A percentile compares a stretch with the other conserved stretches of the same genome.
Conservation (phyloP, 176 grass and related monocot species). For the Poa annua region DNA sequence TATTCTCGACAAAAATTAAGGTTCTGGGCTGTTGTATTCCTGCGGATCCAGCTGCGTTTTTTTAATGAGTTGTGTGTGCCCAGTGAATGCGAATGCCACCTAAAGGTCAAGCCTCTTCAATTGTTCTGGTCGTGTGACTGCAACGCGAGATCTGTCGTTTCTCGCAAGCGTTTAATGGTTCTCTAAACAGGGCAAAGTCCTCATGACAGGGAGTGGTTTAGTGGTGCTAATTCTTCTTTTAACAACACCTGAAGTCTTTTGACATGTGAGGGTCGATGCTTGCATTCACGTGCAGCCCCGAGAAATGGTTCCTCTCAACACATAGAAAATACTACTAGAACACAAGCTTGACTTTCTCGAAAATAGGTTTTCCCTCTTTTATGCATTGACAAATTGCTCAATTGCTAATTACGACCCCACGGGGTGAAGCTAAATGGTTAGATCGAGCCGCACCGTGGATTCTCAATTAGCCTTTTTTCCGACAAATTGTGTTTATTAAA, state of each 20-base stretch:
- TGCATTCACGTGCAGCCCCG: background rate
- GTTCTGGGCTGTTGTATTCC: conserved; percentile 10
- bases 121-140: conserved; percentile 16
- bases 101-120: conserved; percentile 48
- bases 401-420: background rate
- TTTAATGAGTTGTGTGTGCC: conserved; percentile 28
- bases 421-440: background rate
- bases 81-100: conserved; percentile 37
- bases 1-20: too few species aligned
- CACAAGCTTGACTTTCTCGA: too few species aligned
- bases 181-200: background rate
- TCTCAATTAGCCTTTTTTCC: too few species aligned
- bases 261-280: background rate
- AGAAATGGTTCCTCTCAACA: too few species aligned
- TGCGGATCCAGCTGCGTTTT: background rate
- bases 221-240: background rate
- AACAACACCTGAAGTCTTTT: background rate
- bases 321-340: too few species aligned
- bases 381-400: background rate
- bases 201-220: background rate
- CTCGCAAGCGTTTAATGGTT: background rate
- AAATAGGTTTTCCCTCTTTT: too few species aligned
- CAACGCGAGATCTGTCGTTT: conserved; percentile 7
- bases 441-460: too few species aligned
- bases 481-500: too few species aligned